Evolutionary conservation across 306 rosid species (phyloP).

Genomic region (Rubus idaeus): DNA sequence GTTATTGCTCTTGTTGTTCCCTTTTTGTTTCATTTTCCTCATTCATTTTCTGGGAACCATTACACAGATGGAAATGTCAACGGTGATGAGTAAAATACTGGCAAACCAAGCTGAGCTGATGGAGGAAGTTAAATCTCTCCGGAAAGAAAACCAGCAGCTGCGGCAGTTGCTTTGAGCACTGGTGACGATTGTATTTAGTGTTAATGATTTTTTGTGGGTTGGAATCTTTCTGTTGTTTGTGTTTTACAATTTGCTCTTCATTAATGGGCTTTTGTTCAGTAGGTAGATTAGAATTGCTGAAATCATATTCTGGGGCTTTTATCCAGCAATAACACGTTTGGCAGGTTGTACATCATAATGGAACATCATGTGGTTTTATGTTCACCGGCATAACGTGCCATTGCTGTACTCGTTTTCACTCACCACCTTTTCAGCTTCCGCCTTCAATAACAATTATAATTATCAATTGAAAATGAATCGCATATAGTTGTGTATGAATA

Average conservation of each 20-base stretch:
- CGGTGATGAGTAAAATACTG: constrained; percentile 56
- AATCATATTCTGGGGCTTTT: too few relatives aligned
- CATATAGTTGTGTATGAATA: too few relatives aligned
- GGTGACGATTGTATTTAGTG: constrained; percentile 22
- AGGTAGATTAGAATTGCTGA: constrained; percentile 26
- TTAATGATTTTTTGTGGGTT: constrained; percentile 13
- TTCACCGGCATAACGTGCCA: neutral
- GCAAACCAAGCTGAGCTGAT: constrained; percentile 89
- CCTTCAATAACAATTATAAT: too few relatives aligned
- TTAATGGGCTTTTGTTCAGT: constrained; percentile 17
- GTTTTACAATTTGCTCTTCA: constrained; percentile 24
- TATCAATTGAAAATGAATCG: too few relatives aligned
- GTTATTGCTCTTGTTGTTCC: constrained; percentile 5
- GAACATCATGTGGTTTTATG: neutral
- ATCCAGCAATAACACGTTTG: neutral
- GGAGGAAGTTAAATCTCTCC: constrained; percentile 82
- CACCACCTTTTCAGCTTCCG: too few relatives aligned
- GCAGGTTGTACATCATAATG: neutral
- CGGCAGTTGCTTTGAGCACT: constrained; percentile 71
- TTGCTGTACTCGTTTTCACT: neutral
- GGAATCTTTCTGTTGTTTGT: constrained; percentile 26
- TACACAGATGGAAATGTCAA: constrained; percentile 67
- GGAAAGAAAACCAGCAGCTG: constrained; percentile 86
- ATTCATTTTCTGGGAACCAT: constrained; percentile 24
- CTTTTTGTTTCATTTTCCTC: neutral